Conservation (phyloP, 192 early-diverging fungal species). For the Linderina pennispora region DNA sequence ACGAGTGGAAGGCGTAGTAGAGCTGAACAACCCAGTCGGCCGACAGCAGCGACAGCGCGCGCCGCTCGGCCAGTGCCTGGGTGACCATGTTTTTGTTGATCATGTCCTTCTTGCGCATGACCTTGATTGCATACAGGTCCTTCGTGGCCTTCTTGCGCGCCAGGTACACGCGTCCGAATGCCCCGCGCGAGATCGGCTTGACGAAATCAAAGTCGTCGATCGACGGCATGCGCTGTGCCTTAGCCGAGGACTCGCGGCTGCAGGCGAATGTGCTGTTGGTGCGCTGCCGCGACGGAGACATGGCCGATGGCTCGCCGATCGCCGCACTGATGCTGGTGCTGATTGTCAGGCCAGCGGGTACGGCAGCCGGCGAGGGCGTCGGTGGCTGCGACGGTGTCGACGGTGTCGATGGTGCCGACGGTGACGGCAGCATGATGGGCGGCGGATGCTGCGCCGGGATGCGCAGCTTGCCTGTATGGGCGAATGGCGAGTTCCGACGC, state of each 20-base stretch:
- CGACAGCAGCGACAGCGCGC: slow-evolving; percentile 68
- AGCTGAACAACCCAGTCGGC: slow-evolving; percentile 88
- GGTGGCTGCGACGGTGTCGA: too few relatives aligned
- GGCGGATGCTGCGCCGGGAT: slow-evolving; percentile 14
- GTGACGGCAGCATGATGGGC: not conserved
- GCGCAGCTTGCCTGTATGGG: slow-evolving; percentile 21
- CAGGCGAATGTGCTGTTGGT: slow-evolving; percentile 39
- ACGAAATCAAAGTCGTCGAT: slow-evolving; percentile 93
- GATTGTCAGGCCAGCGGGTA: not conserved
- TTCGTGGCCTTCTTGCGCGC: slow-evolving; percentile 79
- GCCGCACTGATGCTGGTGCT: not conserved
- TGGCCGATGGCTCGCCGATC: too few relatives aligned
- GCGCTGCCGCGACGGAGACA: slow-evolving; percentile 35
- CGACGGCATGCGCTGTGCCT: slow-evolving; percentile 63
- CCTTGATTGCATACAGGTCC: slow-evolving; percentile 90
- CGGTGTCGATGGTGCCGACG: not conserved
- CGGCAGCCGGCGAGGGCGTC: not conserved
- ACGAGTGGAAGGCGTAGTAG: slow-evolving; percentile 89
- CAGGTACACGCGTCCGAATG: slow-evolving; percentile 88
- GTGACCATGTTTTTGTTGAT: slow-evolving; percentile 95
- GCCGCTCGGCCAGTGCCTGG: slow-evolving; percentile 81
- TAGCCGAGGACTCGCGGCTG: slow-evolving; percentile 23
- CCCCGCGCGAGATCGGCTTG: slow-evolving; percentile 91
- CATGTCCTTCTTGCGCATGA: slow-evolving; percentile 89
- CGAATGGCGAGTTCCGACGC: slow-evolving; percentile 36